A percentile compares a stretch with the other conserved stretches of the same genome.
These are phyloP conservation scores for Daucus carota DNA, from an alignment of 129 eudicot genomes.

Conservation along the genomic window DNA sequence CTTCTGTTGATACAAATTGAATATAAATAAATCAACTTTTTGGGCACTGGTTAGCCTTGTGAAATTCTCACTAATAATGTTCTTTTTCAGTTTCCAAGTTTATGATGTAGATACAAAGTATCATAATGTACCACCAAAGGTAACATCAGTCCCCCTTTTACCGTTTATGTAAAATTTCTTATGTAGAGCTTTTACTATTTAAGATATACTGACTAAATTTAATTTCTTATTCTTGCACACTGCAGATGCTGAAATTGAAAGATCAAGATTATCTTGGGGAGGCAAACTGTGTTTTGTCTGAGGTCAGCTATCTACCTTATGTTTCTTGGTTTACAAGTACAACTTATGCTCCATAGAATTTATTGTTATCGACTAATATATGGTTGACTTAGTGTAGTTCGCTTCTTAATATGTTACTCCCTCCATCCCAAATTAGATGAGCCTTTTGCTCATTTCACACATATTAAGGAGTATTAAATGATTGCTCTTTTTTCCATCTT, in stretches of 20 bases:
- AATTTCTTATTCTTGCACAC: conserved; percentile 7
- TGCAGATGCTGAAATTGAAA: conserved; percentile 62
- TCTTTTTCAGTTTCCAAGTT: conserved; percentile 64
- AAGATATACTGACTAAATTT: neutral
- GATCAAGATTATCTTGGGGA: conserved; percentile 97
- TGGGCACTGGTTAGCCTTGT: conserved; percentile 2
- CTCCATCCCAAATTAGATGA: no score
- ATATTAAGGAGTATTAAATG: no score
- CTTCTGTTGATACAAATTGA: conserved; percentile 1
- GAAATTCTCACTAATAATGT: conserved; percentile 13
- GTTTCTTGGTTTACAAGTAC: neutral
- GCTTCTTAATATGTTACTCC: neutral
- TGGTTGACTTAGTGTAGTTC: neutral
- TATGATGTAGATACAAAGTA: conserved; percentile 87
- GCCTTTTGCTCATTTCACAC: no score
- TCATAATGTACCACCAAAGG: conserved; percentile 78
- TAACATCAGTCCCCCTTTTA: conserved; percentile 18
- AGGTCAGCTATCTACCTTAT: conserved; percentile 40
- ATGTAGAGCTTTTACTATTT: neutral
- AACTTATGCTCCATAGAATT: neutral
- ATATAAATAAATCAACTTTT: conserved; percentile 11
- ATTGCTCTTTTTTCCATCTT: no score
- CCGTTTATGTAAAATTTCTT: neutral
- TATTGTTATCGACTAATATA: neutral
- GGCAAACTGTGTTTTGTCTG: conserved; percentile 78